Evolutionary conservation across 768 basidiomycete genomes (phyloP).

Genomic region (Amanita rimosa): DNA sequence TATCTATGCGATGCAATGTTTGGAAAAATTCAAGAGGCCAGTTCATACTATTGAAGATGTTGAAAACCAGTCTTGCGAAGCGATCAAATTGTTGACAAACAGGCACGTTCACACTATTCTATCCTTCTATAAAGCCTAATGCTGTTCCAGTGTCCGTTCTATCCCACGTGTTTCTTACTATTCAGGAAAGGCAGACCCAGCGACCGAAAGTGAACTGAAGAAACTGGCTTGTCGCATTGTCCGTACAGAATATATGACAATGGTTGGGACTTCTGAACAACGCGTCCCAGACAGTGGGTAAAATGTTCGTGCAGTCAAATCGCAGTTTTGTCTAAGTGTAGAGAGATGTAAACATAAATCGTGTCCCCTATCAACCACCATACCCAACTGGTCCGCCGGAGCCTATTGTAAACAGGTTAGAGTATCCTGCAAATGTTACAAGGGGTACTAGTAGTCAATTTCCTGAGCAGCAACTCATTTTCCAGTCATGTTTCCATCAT

Average conservation of each 20-base stretch:
- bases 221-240: constrained; percentile 6
- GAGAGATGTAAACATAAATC: no score
- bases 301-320: no score
- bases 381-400: no score
- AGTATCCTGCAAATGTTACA: no score
- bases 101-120: constrained; percentile 4
- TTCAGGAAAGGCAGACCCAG: constrained; percentile 7
- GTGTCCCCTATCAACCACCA: no score
- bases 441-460: no score
- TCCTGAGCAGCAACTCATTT: constrained; percentile 38
- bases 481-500: constrained; percentile 42
- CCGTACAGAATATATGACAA: constrained; percentile 3
- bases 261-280: constrained; percentile 4
- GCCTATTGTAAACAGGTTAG: no score
- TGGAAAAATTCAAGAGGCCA: constrained; percentile 2
- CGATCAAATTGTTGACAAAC: constrained; percentile 2
- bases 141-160: constrained; percentile 6
- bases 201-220: constrained; percentile 3
- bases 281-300: no score
- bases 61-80: constrained; percentile 4
- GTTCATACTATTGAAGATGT: constrained; percentile 6
- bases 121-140: no score
- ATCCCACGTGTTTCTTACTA: constrained; percentile 7
- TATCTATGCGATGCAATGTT: constrained; percentile 1
- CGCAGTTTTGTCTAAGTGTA: no score